A percentile compares a stretch with the other conserved stretches of the same genome.
phyloP scores from a whole-genome alignment of 306 rosid species.

The Rosa persica region DNA sequence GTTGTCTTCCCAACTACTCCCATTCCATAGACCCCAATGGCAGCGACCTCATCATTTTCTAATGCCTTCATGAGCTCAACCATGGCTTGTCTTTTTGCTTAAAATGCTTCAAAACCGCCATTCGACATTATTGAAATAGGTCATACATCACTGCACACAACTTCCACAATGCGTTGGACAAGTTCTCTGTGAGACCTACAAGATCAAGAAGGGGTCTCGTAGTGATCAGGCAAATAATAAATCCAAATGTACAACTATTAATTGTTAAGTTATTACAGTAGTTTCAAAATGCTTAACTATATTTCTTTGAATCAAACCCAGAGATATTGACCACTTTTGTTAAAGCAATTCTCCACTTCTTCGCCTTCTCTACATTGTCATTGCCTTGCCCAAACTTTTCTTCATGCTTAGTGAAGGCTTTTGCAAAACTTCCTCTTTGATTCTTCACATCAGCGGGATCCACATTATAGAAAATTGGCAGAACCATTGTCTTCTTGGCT shows the following conservation, averaged over 20 bases:
- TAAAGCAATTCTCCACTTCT: not conserved
- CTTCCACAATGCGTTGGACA: not conserved
- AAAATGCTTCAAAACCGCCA: not conserved
- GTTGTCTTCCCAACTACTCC: not conserved
- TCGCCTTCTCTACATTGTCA: not conserved
- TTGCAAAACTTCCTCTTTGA: not conserved
- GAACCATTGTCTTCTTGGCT: not conserved
- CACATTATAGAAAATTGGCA: not conserved
- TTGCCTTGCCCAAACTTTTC: not conserved
- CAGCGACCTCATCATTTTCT: not conserved
- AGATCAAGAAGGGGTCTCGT: not conserved
- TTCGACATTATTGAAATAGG: not conserved
- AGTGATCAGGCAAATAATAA: not conserved
- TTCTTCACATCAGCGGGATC: not conserved
- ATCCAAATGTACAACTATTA: not conserved
- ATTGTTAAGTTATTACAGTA: no score
- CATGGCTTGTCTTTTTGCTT: not conserved
- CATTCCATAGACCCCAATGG: not conserved
- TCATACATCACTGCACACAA: not conserved
- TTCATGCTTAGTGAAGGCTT: not conserved
- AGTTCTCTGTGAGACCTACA: not conserved
- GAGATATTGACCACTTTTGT: not conserved
- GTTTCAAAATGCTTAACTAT: no score
- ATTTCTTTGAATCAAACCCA: not conserved
- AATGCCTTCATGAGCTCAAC: not conserved